These are phyloP conservation scores for Trifolium dubium DNA, from an alignment of 306 rosid species.

Conservation along the genomic window DNA sequence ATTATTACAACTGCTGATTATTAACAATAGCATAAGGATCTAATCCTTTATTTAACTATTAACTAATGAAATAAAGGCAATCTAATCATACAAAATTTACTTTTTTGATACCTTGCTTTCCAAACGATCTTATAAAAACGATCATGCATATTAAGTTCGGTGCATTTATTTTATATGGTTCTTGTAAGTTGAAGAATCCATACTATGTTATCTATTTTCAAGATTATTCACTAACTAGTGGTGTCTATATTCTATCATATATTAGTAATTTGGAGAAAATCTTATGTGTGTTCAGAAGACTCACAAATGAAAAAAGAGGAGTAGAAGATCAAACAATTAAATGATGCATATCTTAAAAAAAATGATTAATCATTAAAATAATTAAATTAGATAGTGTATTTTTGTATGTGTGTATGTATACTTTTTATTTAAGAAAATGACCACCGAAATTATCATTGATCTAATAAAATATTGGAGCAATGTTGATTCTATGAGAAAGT, in stretches of 20 bases:
- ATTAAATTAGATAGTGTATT: no score
- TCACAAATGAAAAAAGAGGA: no score
- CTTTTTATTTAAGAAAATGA: no score
- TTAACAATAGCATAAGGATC: constrained; percentile 3
- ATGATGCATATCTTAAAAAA: no score
- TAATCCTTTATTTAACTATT: constrained; percentile 3
- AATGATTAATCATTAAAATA: no score
- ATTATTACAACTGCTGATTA: not conserved
- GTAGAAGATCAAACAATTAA: no score
- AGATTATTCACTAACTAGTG: constrained; percentile 36
- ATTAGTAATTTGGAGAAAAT: no score
- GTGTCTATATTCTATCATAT: not conserved
- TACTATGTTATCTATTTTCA: not conserved
- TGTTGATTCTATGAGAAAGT: no score
- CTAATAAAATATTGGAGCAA: no score
- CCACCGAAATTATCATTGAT: no score
- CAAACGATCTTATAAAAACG: constrained; percentile 34
- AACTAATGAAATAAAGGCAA: constrained; percentile 13
- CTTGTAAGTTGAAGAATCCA: constrained; percentile 31
- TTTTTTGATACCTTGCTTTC: constrained; percentile 33
- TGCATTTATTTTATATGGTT: constrained; percentile 29
- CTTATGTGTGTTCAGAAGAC: no score
- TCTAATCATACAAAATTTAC: constrained; percentile 8
- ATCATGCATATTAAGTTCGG: constrained; percentile 33
- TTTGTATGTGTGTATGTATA: no score